Percentiles rank a stretch among this genome's conserved stretches.
phyloP scores from a whole-genome alignment of 805 yeast species.

The Ogataea paraovalis region DNA sequence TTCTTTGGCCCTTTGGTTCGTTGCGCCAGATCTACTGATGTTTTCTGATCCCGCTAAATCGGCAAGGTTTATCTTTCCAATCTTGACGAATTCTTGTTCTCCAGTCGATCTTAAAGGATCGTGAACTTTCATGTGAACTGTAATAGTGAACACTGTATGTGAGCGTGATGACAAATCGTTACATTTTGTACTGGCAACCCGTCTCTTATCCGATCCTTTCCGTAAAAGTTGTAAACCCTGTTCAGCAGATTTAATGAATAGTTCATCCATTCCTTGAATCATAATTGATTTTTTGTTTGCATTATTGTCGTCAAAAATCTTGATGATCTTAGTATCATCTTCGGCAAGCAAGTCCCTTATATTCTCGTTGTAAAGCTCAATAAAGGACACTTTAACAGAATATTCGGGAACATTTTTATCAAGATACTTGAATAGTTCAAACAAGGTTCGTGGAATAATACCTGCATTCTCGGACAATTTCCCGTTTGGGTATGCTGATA shows the following conservation, averaged over 20 bases:
- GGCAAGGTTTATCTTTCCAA: conserved; percentile 73
- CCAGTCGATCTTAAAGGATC: conserved; percentile 35
- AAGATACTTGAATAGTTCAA: conserved; percentile 50
- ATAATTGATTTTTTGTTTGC: conserved; percentile 38
- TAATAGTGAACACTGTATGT: conserved; percentile 75
- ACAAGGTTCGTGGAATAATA: conserved; percentile 56
- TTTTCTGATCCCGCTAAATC: conserved; percentile 93
- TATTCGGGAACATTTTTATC: conserved; percentile 44
- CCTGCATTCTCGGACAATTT: conserved; percentile 51
- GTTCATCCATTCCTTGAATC: conserved; percentile 56
- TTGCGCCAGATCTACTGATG: conserved; percentile 79
- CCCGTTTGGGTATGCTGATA: conserved; percentile 32
- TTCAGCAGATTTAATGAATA: conserved; percentile 43
- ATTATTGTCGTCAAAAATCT: conserved; percentile 48
- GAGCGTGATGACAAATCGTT: conserved; percentile 77
- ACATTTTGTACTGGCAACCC: conserved; percentile 74
- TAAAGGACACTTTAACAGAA: conserved; percentile 71
- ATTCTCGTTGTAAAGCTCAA: conserved; percentile 87
- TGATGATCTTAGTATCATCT: conserved; percentile 44
- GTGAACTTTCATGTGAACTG: conserved; percentile 48
- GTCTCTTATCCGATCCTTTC: conserved; percentile 58
- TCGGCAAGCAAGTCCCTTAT: conserved; percentile 60
- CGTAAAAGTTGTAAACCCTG: conserved; percentile 50
- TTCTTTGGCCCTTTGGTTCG: conserved; percentile 78
- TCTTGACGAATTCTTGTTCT: conserved; percentile 47